These are phyloP conservation scores for Kokia cookei DNA, from an alignment of 441 rosid species.

Conservation along the genomic window DNA sequence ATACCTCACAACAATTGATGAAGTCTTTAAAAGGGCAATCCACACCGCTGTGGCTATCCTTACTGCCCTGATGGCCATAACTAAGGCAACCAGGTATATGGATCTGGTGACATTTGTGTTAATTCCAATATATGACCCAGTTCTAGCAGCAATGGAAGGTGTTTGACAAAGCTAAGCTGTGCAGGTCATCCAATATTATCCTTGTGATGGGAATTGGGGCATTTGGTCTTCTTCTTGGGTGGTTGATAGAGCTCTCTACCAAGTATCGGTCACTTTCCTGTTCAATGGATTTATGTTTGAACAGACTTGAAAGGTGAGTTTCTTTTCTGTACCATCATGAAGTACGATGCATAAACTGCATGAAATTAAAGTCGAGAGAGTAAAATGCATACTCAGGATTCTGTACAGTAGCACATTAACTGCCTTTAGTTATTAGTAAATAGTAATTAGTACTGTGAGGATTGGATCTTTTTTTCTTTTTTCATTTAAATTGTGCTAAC, in stretches of 20 bases:
- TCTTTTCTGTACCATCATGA: not conserved
- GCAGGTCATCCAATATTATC: constrained; percentile 76
- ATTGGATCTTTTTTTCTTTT: not conserved
- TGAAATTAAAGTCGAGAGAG: no score
- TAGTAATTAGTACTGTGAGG: not conserved
- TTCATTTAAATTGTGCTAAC: not conserved
- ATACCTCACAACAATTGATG: constrained; percentile 67
- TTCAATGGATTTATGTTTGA: constrained; percentile 37
- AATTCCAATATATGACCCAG: not conserved
- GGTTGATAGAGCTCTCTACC: constrained; percentile 64
- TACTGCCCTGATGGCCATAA: constrained; percentile 89
- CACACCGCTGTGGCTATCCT: constrained; percentile 90
- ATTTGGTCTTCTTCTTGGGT: constrained; percentile 73
- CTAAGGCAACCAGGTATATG: constrained; percentile 85
- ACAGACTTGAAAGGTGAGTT: constrained; percentile 37
- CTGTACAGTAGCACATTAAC: not conserved
- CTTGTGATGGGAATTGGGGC: constrained; percentile 84
- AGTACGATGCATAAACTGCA: not conserved
- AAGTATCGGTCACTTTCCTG: constrained; percentile 55
- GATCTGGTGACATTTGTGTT: constrained; percentile 5
- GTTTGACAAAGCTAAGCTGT: constrained; percentile 8
- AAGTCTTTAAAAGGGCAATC: constrained; percentile 71
- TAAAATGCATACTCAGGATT: not conserved
- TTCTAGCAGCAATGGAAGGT: not conserved
- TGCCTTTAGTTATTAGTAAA: not conserved